These are phyloP conservation scores for Streptanthus diversifolius DNA, from an alignment of 345 rosid genomes.

Conservation along the genomic window DNA sequence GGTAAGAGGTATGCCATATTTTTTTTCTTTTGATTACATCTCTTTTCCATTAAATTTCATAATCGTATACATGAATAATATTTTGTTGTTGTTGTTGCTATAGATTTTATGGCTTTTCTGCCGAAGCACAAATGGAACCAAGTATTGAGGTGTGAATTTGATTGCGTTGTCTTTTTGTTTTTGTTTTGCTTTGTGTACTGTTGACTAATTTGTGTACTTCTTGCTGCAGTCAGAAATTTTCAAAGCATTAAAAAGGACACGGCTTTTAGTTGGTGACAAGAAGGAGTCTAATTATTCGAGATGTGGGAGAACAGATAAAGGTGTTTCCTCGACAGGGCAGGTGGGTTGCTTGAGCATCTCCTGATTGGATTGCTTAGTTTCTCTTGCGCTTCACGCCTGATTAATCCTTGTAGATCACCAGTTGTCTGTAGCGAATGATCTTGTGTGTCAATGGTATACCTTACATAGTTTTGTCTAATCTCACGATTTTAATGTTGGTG, in stretches of 20 bases:
- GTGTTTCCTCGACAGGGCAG: constrained; percentile 94
- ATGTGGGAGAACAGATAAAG: constrained; percentile 95
- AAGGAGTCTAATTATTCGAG: constrained; percentile 75
- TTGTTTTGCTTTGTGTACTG: neutral
- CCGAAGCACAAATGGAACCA: constrained; percentile 91
- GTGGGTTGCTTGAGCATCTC: constrained; percentile 41
- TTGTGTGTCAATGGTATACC: neutral
- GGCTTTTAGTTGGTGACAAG: constrained; percentile 75
- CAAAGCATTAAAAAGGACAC: constrained; percentile 74
- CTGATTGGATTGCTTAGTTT: neutral
- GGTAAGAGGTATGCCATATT: constrained; percentile 65
- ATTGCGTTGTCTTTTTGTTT: neutral
- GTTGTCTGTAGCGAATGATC: neutral
- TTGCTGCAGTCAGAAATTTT: constrained; percentile 79
- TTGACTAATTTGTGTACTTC: neutral
- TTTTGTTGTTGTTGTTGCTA: neutral
- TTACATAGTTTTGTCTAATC: neutral
- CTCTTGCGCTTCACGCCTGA: neutral
- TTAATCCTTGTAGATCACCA: neutral
- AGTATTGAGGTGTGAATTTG: constrained; percentile 65
- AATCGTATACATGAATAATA: neutral
- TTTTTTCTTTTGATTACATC: neutral
- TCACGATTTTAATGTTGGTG: neutral
- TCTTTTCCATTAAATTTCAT: neutral
- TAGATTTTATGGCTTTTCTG: constrained; percentile 94